Evolutionary conservation across 768 basidiomycete species (phyloP).

Genomic region (Lepiota subincarnata): DNA sequence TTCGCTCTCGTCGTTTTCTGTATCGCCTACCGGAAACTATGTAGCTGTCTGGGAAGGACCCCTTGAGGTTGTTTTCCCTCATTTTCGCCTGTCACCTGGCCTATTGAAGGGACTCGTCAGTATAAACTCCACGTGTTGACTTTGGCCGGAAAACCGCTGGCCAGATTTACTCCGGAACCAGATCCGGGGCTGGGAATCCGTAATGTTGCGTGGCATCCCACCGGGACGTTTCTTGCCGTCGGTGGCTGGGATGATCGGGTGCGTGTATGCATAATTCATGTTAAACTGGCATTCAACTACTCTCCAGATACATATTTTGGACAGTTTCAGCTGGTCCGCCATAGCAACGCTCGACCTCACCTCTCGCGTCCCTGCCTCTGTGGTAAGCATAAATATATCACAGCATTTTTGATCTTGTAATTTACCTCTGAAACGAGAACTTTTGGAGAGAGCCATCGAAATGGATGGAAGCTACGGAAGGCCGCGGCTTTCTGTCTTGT

Average conservation of each 20-base stretch:
- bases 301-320: slow-evolving; percentile 67
- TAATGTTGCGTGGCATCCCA: slow-evolving; percentile 80
- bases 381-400: slow-evolving; percentile 38
- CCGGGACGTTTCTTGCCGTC: slow-evolving; percentile 73
- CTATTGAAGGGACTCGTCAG: slow-evolving; percentile 31
- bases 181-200: slow-evolving; percentile 87
- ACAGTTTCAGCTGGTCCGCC: slow-evolving; percentile 70
- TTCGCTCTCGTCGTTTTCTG: slow-evolving; percentile 62
- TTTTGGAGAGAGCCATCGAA: slow-evolving; percentile 84
- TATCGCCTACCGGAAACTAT: slow-evolving; percentile 75
- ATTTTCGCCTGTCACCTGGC: neutral
- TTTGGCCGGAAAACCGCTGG: slow-evolving; percentile 58
- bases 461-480: slow-evolving; percentile 82
- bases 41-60: slow-evolving; percentile 82
- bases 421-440: slow-evolving; percentile 35
- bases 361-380: slow-evolving; percentile 49
- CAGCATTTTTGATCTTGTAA: neutral
- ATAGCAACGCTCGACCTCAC: slow-evolving; percentile 60
- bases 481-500: slow-evolving; percentile 89
- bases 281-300: slow-evolving; percentile 6
- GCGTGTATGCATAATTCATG: slow-evolving; percentile 12
- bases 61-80: slow-evolving; percentile 53
- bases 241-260: slow-evolving; percentile 92
- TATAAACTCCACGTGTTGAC: slow-evolving; percentile 74
- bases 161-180: slow-evolving; percentile 63